These are phyloP conservation scores for Escovopsis weberi DNA, from an alignment of 2,329 filamentous ascomycete species.

Conservation along the genomic window DNA sequence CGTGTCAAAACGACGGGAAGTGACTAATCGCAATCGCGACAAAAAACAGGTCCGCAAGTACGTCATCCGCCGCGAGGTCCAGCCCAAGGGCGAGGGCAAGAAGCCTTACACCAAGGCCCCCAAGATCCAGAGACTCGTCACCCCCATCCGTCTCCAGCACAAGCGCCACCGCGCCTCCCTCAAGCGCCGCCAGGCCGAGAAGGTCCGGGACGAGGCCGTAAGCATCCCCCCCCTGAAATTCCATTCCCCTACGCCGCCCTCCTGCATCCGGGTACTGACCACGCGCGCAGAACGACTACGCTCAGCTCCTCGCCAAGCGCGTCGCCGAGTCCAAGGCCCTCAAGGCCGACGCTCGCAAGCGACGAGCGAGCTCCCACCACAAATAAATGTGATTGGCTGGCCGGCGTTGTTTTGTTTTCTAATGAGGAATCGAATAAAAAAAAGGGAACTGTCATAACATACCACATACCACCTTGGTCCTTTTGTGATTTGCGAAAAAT, in stretches of 20 bases:
- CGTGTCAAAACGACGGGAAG: constrained; percentile 6
- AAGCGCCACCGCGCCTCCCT: constrained; percentile 96
- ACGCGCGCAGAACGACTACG: constrained; percentile 72
- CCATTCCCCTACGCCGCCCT: background rate
- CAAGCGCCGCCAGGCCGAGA: constrained; percentile 95
- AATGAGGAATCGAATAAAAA: constrained; percentile 15
- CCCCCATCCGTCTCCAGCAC: constrained; percentile 98
- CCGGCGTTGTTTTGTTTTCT: constrained; percentile 11
- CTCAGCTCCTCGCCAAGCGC: constrained; percentile 91
- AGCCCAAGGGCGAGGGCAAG: constrained; percentile 95
- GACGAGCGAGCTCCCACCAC: constrained; percentile 88
- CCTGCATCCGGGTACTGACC: background rate
- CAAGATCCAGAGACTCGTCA: constrained; percentile 99
- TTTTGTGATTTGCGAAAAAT: constrained; percentile 20
- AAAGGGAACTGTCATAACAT: constrained; percentile 12
- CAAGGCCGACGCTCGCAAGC: constrained; percentile 91
- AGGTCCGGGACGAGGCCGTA: constrained; percentile 98
- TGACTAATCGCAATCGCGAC: constrained; percentile 24
- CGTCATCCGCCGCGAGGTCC: constrained; percentile 96
- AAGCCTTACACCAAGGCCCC: constrained; percentile 99
- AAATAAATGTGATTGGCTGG: constrained; percentile 44
- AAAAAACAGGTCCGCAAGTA: constrained; percentile 81
- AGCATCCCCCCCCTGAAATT: constrained; percentile 23
- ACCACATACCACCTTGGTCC: constrained; percentile 20
- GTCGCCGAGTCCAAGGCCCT: constrained; percentile 89